Evolutionary conservation across 176 grass and related monocot species (phyloP), one percentile per base, ranked within the genome.

Genomic region (Saccharum officinarum): DNA sequence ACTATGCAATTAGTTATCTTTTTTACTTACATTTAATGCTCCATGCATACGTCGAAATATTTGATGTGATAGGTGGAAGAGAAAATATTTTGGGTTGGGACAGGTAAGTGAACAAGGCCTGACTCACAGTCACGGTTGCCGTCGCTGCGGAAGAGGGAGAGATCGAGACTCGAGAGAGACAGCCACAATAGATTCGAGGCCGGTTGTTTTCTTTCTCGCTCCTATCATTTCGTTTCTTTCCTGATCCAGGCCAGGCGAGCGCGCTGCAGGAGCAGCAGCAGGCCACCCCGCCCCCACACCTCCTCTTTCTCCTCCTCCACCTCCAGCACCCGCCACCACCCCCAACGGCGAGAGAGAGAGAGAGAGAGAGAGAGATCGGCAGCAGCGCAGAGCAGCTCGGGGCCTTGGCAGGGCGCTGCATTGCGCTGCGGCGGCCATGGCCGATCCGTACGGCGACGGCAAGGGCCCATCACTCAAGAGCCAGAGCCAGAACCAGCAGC

Each of bases 381-480:
- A 10, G 75, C 59, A 11, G 57, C 14, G n/a, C 57, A 47, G 77
- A 1, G 17, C 67, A 57, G 52, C 50, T 55, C 67, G 1, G n/a
- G 57, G 34, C 14, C 45, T 10, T 46, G 62, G 34, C 66, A 38
- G 33, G 26, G 76, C 76, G 16, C 57, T 4, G 71, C 83, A 73
- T 73, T 60, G 69, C 68, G 30, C 14, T 54, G 81, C 42, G 40
- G 37, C 25, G 12, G 54, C 76, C 72, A 94, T 94, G 92, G 84
- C 87, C 65, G 85, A 94, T 88, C 85, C 83, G 40, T 84, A 62
- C 84, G 84, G 82, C 45, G 83, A 77, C 16, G 73, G 78, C 77
- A 81, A 67, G 83, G 82, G 59, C 3, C n/a, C 76, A 8, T 41
- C 76, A 9, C 49, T 76, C 71, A 90, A 62, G 82, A 47, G 46